Evolutionary conservation across 805 yeast genomes (phyloP).

Genomic region (Kodamaea hsintzibuensis): DNA sequence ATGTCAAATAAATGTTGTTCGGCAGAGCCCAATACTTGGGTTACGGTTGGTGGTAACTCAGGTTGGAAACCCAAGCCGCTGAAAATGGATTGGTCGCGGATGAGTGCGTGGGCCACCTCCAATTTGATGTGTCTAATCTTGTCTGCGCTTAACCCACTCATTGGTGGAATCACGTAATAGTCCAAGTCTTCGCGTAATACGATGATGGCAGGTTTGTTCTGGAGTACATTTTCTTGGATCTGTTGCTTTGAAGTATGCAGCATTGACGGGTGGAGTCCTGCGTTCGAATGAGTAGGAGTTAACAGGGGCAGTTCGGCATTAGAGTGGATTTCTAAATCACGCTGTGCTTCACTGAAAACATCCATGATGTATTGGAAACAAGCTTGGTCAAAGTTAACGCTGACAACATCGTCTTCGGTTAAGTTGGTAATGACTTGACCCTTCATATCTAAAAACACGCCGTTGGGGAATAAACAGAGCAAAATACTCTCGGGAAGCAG

Average conservation of each 20-base stretch:
- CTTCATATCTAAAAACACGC: slow-evolving; percentile 75
- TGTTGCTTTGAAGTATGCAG: slow-evolving; percentile 25
- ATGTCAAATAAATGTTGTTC: slow-evolving; percentile 93
- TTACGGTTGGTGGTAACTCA: slow-evolving; percentile 28
- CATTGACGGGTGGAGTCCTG: slow-evolving; percentile 14
- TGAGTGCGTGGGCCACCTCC: slow-evolving; percentile 68
- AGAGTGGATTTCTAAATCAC: slow-evolving; percentile 41
- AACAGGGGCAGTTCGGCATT: slow-evolving; percentile 33
- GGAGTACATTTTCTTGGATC: slow-evolving; percentile 52
- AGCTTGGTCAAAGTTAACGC: slow-evolving; percentile 80
- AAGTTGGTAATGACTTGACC: slow-evolving; percentile 79
- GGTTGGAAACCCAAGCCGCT: slow-evolving; percentile 70
- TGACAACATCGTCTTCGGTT: slow-evolving; percentile 77
- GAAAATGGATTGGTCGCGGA: slow-evolving; percentile 61
- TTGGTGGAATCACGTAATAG: slow-evolving; percentile 85
- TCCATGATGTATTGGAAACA: slow-evolving; percentile 84
- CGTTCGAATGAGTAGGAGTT: slow-evolving; percentile 3
- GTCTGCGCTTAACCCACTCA: slow-evolving; percentile 51
- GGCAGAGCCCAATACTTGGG: slow-evolving; percentile 73
- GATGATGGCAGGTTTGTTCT: slow-evolving; percentile 83
- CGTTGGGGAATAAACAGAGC: slow-evolving; percentile 85
- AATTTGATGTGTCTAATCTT: slow-evolving; percentile 69
- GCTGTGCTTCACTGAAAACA: slow-evolving; percentile 68
- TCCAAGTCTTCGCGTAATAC: slow-evolving; percentile 94
- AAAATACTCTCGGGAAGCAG: slow-evolving; percentile 87